phyloP scores from a whole-genome alignment of 306 rosid species.

The Rosa chinensis region DNA sequence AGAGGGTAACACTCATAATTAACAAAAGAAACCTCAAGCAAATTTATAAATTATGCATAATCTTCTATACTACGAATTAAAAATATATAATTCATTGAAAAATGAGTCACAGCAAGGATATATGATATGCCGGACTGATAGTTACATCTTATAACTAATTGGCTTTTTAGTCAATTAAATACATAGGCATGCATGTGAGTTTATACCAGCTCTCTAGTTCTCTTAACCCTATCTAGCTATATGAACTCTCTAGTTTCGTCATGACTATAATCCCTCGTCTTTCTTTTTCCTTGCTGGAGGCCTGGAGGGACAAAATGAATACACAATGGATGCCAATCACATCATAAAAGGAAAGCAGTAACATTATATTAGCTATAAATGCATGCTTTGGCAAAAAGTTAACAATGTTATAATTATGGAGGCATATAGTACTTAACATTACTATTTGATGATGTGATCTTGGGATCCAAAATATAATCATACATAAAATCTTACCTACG shows the following conservation, averaged over 20 bases:
- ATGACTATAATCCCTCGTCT: not conserved
- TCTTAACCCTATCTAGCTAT: not conserved
- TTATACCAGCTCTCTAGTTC: too few relatives aligned
- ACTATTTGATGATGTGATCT: conserved; percentile 30
- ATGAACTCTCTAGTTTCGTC: too few relatives aligned
- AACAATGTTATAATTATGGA: conserved; percentile 25
- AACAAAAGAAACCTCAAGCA: too few relatives aligned
- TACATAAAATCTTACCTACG: conserved; percentile 21
- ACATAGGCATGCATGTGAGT: too few relatives aligned
- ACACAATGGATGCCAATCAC: conserved; percentile 14
- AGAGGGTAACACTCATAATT: too few relatives aligned
- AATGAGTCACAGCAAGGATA: too few relatives aligned
- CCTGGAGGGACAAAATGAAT: not conserved
- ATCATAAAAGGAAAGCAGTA: conserved; percentile 25
- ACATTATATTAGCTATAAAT: conserved; percentile 4
- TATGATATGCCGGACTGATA: too few relatives aligned
- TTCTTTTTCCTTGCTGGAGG: not conserved
- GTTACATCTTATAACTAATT: too few relatives aligned
- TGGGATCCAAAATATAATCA: conserved; percentile 17
- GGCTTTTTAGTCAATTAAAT: too few relatives aligned
- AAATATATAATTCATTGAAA: too few relatives aligned
- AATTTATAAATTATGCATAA: too few relatives aligned
- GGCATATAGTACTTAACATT: conserved; percentile 6
- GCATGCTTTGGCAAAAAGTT: conserved; percentile 1
- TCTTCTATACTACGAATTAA: too few relatives aligned